These are phyloP conservation scores for Aspergillus nomiae DNA, from an alignment of 2,329 filamentous ascomycete genomes.

Conservation along the genomic window DNA sequence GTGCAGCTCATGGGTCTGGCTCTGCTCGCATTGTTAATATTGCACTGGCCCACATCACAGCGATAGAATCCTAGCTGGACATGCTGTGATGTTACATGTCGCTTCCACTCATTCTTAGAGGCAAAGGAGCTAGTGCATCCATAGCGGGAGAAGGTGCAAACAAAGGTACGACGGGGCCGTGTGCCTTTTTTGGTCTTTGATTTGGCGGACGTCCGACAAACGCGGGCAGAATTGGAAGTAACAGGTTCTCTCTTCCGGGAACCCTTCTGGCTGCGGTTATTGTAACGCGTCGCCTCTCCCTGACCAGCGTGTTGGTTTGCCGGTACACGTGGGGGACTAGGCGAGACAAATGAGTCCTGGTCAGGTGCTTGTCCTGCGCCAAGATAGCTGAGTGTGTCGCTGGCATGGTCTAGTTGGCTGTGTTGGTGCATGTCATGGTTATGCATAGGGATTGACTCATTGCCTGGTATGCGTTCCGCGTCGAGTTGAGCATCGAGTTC, in stretches of 20 bases:
- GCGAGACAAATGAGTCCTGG: not conserved
- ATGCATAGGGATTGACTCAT: not conserved
- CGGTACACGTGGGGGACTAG: not conserved
- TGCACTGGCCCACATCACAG: constrained; percentile 67
- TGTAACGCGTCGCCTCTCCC: not conserved
- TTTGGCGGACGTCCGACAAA: constrained; percentile 2
- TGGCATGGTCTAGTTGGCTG: not conserved
- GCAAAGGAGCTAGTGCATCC: constrained; percentile 73
- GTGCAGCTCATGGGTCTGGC: constrained; percentile 15
- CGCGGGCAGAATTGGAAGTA: not conserved
- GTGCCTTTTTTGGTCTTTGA: constrained; percentile 9
- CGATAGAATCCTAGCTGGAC: constrained; percentile 73
- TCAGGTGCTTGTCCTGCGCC: not conserved
- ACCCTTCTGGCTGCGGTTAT: constrained; percentile 2
- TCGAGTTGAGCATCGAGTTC: constrained; percentile 3
- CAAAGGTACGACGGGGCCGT: constrained; percentile 49
- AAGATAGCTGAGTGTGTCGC: not conserved
- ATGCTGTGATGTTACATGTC: constrained; percentile 81
- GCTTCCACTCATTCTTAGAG: constrained; percentile 94
- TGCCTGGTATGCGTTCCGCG: not conserved
- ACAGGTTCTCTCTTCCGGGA: not conserved
- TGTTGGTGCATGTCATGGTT: not conserved
- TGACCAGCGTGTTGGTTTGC: not conserved
- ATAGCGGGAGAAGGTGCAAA: constrained; percentile 77
- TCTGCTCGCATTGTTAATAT: constrained; percentile 21